Evolutionary conservation across 768 basidiomycete genomes (phyloP).

Genomic region (Mycena leptocephala): DNA sequence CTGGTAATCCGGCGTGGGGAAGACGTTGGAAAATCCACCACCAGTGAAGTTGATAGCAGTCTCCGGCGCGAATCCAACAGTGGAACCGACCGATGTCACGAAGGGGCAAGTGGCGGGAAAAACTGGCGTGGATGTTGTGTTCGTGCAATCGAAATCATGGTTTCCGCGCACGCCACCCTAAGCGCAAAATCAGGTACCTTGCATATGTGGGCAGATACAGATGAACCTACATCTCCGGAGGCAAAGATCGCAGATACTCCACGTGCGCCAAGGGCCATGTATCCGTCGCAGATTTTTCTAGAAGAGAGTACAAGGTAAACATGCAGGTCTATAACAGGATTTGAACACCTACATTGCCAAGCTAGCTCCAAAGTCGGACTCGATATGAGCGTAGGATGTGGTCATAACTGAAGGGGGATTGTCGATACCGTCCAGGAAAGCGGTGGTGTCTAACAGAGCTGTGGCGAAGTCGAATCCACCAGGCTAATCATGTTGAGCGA

Average conservation of each 20-base stretch:
- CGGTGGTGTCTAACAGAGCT: constrained; percentile 2
- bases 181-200: neutral
- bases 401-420: constrained; percentile 2
- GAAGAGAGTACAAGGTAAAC: neutral
- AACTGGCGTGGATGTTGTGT: constrained; percentile 46
- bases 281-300: constrained; percentile 21
- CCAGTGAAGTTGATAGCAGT: constrained; percentile 36
- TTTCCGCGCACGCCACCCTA: constrained; percentile 17
- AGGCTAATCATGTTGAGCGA: too few relatives aligned
- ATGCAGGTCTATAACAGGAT: neutral
- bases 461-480: constrained; percentile 41
- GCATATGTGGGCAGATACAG: neutral
- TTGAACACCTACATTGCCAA: constrained; percentile 33
- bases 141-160: constrained; percentile 35
- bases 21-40: constrained; percentile 60
- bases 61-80: constrained; percentile 8
- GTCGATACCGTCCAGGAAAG: constrained; percentile 10
- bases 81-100: constrained; percentile 23
- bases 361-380: neutral
- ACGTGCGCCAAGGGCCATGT: constrained; percentile 13
- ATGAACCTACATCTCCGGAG: constrained; percentile 7
- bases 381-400: neutral
- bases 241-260: constrained; percentile 44
- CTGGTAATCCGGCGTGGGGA: constrained; percentile 53
- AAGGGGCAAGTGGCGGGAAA: constrained; percentile 29